Conservation (phyloP, 352 stramenopile genomes). For the Pythium aphanidermatum region DNA sequence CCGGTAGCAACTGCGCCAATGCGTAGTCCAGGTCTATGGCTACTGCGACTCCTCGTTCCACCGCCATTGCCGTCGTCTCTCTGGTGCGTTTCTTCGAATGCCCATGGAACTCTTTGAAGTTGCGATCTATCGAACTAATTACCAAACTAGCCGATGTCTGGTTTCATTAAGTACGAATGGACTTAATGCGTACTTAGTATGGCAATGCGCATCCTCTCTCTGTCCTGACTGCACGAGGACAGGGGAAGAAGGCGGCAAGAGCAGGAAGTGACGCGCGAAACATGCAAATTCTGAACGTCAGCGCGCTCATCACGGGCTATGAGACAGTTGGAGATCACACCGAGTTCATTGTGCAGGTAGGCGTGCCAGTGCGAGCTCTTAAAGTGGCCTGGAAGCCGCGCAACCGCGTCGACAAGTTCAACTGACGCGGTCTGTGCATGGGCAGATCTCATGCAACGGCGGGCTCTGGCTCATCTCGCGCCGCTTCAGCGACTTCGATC, state of each 20-base stretch:
- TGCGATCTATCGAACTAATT: slow-evolving; percentile 3
- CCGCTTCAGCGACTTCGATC: slow-evolving; percentile 85
- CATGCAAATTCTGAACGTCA: slow-evolving; percentile 72
- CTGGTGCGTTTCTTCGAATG: neutral
- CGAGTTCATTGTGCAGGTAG: slow-evolving; percentile 75
- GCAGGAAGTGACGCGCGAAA: too few species aligned
- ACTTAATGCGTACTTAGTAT: slow-evolving; percentile 5
- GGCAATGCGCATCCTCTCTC: neutral
- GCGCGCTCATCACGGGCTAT: slow-evolving; percentile 74
- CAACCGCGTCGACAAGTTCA: too few species aligned
- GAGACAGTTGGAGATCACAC: slow-evolving; percentile 83
- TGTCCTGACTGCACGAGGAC: neutral
- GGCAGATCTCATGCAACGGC: slow-evolving; percentile 83
- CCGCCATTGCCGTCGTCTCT: slow-evolving; percentile 13
- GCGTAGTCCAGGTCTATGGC: slow-evolving; percentile 64
- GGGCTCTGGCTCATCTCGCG: slow-evolving; percentile 79
- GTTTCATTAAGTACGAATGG: slow-evolving; percentile 6
- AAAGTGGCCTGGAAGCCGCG: too few species aligned
- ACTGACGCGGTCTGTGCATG: too few species aligned
- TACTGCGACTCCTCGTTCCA: slow-evolving; percentile 34
- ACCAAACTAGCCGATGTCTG: neutral
- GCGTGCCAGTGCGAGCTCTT: too few species aligned
- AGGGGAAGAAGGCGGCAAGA: neutral
- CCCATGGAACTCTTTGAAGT: slow-evolving; percentile 10
- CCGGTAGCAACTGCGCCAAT: slow-evolving; percentile 39